phyloP scores from a whole-genome alignment of 768 basidiomycete genomes.

The Udeniomyces megalosporus region DNA sequence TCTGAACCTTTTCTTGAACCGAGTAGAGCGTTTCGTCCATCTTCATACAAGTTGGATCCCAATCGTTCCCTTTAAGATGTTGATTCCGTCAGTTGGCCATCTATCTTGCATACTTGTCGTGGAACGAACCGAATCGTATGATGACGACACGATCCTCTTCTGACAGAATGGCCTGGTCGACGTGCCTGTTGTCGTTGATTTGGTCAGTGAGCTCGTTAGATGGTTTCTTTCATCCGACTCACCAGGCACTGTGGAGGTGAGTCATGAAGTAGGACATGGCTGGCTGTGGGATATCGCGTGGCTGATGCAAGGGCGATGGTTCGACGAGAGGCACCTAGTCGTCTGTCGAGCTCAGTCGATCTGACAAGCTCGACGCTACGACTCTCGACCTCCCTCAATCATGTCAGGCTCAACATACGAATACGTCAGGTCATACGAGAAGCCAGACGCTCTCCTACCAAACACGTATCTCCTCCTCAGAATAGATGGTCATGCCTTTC shows the following conservation, averaged over 20 bases:
- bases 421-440: conserved; percentile 78
- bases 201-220: too few species aligned
- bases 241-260: conserved; percentile 52
- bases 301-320: too few species aligned
- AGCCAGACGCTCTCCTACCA: conserved; percentile 69
- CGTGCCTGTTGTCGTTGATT: conserved; percentile 52
- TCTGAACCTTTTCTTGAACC: conserved; percentile 91
- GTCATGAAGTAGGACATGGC: conserved; percentile 77
- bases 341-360: neutral
- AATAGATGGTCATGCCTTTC: conserved; percentile 85
- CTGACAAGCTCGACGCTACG: neutral
- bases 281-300: too few species aligned
- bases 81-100: too few species aligned
- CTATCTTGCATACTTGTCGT: too few species aligned
- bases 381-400: neutral
- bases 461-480: conserved; percentile 71
- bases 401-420: conserved; percentile 92
- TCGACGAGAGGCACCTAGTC: too few species aligned
- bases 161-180: conserved; percentile 95
- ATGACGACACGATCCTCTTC: conserved; percentile 93
- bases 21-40: conserved; percentile 95
- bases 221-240: too few species aligned
- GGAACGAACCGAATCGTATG: conserved; percentile 57
- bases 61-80: neutral
- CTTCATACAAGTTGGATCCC: conserved; percentile 85